Evolutionary conservation across 164 flowering plant genomes (phyloP).

Genomic region (Vitis vinifera): DNA sequence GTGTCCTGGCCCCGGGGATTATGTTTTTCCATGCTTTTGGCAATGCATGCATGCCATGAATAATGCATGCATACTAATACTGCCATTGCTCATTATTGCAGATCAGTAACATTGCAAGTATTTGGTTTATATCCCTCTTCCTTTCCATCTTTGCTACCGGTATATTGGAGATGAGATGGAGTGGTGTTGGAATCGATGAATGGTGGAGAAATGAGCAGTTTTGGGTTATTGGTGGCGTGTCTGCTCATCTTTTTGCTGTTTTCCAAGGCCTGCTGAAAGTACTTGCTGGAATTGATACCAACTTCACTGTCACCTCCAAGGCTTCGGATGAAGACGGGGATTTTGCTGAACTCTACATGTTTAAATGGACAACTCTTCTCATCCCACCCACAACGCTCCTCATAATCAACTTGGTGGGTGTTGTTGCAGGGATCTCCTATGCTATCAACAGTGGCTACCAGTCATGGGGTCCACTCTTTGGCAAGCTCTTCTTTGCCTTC

Average conservation of each 20-base stretch:
- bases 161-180: conserved; percentile 84
- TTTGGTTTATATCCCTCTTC: conserved; percentile 77
- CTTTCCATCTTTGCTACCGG: conserved; percentile 88
- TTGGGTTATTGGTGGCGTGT: conserved; percentile 75
- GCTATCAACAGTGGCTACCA: conserved; percentile 74
- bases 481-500: conserved; percentile 67
- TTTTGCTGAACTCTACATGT: conserved; percentile 72
- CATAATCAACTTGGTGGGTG: conserved; percentile 62
- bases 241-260: conserved; percentile 71
- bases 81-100: conserved; percentile 23
- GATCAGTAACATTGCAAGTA: conserved; percentile 81
- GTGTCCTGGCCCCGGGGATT: too few species aligned
- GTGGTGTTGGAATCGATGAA: conserved; percentile 85
- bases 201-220: conserved; percentile 89
- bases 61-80: background rate
- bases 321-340: conserved; percentile 78
- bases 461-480: conserved; percentile 77
- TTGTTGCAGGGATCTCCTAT: conserved; percentile 63
- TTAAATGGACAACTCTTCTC: conserved; percentile 84
- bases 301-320: conserved; percentile 85
- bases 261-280: conserved; percentile 79
- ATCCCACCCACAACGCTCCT: conserved; percentile 81
- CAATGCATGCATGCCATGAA: too few species aligned
- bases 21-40: too few species aligned
- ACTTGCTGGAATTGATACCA: conserved; percentile 79